A percentile compares a stretch with the other conserved stretches of the same genome.
phyloP scores from a whole-genome alignment of 2,329 filamentous ascomycete genomes.

The Botrytis hyacinthi region DNA sequence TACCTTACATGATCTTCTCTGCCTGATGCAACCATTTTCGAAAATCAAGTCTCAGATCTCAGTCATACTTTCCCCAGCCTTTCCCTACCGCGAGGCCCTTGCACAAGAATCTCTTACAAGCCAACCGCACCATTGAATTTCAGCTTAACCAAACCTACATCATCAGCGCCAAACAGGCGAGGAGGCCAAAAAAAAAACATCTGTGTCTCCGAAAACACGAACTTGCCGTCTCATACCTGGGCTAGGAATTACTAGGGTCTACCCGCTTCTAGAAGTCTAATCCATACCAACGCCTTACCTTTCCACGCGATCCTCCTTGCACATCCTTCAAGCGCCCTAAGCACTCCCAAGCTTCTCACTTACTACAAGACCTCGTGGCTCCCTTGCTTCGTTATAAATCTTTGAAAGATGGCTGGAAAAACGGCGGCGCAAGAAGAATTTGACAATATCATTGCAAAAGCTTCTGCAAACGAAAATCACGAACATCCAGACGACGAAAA shows the following conservation, averaged over 20 bases:
- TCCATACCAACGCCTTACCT: not conserved
- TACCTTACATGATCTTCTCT: slow-evolving; percentile 1
- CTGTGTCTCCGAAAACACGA: not conserved
- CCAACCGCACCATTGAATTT: not conserved
- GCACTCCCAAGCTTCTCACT: slow-evolving; percentile 7
- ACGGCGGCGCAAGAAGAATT: slow-evolving; percentile 67
- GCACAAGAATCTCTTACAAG: slow-evolving; percentile 16
- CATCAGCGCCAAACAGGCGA: not conserved
- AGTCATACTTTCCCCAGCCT: not conserved
- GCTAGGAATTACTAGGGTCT: not conserved
- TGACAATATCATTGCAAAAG: slow-evolving; percentile 59
- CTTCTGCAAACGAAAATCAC: slow-evolving; percentile 39
- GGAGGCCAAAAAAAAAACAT: not conserved
- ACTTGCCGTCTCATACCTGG: not conserved
- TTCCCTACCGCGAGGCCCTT: slow-evolving; percentile 12
- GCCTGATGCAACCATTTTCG: slow-evolving; percentile 9
- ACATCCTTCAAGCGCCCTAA: slow-evolving; percentile 13
- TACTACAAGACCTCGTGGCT: slow-evolving; percentile 28
- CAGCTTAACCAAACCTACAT: slow-evolving; percentile 6
- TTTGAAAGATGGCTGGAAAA: slow-evolving; percentile 38
- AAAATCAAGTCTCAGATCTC: not conserved
- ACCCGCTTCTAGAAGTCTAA: slow-evolving; percentile 8
- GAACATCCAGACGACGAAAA: slow-evolving; percentile 57
- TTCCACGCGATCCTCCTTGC: slow-evolving; percentile 18
- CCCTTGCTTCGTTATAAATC: slow-evolving; percentile 21